Conservation (phyloP, 2,329 filamentous ascomycete species). For the Knufia petricola region DNA sequence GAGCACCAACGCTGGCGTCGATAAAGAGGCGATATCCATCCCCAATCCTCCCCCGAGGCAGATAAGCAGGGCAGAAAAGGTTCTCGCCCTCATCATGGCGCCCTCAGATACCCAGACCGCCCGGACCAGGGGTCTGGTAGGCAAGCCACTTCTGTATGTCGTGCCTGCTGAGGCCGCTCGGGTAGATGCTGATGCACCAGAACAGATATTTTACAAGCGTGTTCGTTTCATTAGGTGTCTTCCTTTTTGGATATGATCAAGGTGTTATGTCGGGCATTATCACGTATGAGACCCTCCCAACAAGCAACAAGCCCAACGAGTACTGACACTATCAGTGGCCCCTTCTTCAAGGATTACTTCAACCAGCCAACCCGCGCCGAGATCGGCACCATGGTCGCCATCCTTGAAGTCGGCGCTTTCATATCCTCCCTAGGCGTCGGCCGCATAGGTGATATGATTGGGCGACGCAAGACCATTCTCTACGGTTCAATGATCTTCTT, state of each 20-base stretch:
- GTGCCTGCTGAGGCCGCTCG: not conserved
- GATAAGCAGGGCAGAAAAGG: conserved; percentile 57
- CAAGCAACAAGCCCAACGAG: not conserved
- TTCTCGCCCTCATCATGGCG: conserved; percentile 78
- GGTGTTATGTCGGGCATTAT: conserved; percentile 62
- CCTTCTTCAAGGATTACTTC: conserved; percentile 86
- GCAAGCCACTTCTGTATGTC: conserved; percentile 81
- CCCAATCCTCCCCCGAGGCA: conserved; percentile 56
- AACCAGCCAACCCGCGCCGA: conserved; percentile 76
- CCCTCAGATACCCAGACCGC: conserved; percentile 56
- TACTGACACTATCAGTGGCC: conserved; percentile 49
- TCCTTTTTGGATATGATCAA: conserved; percentile 57
- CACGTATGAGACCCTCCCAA: conserved; percentile 41
- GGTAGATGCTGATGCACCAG: conserved; percentile 21
- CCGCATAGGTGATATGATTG: conserved; percentile 81
- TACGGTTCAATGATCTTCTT: conserved; percentile 88
- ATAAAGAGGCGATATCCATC: conserved; percentile 73
- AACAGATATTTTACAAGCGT: conserved; percentile 87
- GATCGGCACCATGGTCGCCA: conserved; percentile 95
- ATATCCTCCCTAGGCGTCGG: conserved; percentile 81
- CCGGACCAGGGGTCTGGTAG: conserved; percentile 83
- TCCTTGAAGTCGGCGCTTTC: conserved; percentile 87
- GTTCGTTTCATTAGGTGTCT: conserved; percentile 54
- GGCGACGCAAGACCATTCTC: conserved; percentile 78
- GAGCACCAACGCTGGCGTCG: conserved; percentile 30